phyloP scores from a whole-genome alignment of 2,329 filamentous ascomycete genomes.

The Trichoderma pleuroti region DNA sequence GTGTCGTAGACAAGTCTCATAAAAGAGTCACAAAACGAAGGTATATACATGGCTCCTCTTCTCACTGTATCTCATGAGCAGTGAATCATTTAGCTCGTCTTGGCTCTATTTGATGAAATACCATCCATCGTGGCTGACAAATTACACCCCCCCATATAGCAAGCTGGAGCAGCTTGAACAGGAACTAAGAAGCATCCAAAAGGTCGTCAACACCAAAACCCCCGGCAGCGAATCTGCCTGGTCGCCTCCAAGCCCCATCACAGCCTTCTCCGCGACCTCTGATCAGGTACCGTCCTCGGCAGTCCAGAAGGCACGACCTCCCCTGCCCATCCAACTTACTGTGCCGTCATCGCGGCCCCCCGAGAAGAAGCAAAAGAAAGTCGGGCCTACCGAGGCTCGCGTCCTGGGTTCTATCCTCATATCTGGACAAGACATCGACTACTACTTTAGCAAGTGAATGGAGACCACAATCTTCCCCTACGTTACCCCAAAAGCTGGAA shows the following conservation, averaged over 20 bases:
- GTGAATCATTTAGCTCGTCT: background rate
- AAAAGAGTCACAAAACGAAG: constrained; percentile 46
- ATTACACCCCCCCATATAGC: constrained; percentile 29
- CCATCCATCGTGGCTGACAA: background rate
- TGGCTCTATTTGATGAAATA: background rate
- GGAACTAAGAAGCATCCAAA: constrained; percentile 53
- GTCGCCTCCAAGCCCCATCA: constrained; percentile 31
- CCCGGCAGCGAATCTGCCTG: constrained; percentile 24
- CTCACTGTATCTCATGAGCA: background rate
- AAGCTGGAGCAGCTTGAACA: constrained; percentile 54
- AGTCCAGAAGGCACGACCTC: constrained; percentile 5
- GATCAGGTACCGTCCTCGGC: constrained; percentile 20
- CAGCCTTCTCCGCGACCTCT: constrained; percentile 26
- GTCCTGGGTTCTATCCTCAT: constrained; percentile 47
- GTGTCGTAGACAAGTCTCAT: constrained; percentile 46
- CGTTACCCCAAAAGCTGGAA: background rate
- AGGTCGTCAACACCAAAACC: constrained; percentile 40
- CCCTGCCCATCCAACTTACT: constrained; percentile 26
- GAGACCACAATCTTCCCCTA: too few relatives aligned
- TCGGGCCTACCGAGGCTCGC: constrained; percentile 37
- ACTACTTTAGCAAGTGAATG: constrained; percentile 51
- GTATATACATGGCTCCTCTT: constrained; percentile 28
- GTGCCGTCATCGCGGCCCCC: constrained; percentile 25
- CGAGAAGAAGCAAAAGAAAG: constrained; percentile 24
- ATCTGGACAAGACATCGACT: constrained; percentile 51